A percentile compares a stretch with the other conserved stretches of the same genome.
Evolutionary conservation across 2,329 filamentous ascomycete species (phyloP).

Genomic region (Fusarium globosum): DNA sequence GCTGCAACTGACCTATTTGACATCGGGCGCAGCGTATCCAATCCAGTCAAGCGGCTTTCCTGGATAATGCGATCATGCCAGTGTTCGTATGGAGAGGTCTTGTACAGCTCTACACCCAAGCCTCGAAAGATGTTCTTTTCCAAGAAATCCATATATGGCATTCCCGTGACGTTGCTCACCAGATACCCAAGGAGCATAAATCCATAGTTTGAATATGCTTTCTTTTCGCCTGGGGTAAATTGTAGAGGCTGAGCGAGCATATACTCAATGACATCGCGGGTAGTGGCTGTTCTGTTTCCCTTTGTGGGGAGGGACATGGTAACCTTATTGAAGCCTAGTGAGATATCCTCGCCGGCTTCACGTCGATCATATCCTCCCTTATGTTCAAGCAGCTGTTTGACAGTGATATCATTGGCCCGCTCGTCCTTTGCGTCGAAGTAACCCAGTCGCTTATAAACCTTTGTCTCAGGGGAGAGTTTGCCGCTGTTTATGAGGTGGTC

Average conservation of each 20-base stretch:
- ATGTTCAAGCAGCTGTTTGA: conserved; percentile 34
- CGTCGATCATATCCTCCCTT: conserved; percentile 15
- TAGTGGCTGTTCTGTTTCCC: conserved; percentile 18
- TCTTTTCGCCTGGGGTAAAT: conserved; percentile 9
- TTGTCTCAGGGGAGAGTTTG: background rate
- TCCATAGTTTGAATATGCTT: conserved; percentile 33
- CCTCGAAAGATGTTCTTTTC: conserved; percentile 20
- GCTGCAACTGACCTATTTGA: background rate
- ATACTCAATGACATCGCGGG: conserved; percentile 32
- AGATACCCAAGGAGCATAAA: conserved; percentile 26
- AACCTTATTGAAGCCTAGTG: conserved; percentile 21
- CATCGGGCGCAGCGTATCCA: conserved; percentile 9
- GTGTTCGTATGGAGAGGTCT: conserved; percentile 13
- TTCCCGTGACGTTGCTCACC: conserved; percentile 21
- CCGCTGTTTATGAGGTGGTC: background rate
- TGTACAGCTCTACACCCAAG: conserved; percentile 24
- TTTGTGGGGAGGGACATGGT: conserved; percentile 8
- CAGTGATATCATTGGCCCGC: conserved; percentile 17
- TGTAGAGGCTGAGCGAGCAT: conserved; percentile 23
- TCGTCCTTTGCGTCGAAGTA: conserved; percentile 12
- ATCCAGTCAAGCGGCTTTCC: conserved; percentile 22
- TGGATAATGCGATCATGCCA: conserved; percentile 20
- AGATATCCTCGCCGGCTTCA: conserved; percentile 19
- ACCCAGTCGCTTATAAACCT: conserved; percentile 25
- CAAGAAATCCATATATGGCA: conserved; percentile 30